Conservation (phyloP, 306 rosid genomes). For the Cucurbita pepo region DNA sequence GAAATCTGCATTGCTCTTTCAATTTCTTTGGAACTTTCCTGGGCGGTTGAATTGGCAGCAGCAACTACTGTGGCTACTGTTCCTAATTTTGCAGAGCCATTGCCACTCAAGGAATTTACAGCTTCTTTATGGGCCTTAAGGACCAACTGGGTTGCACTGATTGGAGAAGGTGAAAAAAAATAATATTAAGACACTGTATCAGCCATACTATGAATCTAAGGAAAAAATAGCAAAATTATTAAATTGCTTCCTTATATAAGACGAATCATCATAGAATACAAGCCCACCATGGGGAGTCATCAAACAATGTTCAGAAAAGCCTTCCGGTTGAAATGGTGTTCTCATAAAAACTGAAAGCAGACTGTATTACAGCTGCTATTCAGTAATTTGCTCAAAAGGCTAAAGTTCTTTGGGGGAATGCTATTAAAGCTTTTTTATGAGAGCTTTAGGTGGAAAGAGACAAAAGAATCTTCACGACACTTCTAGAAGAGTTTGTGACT, state of each 20-base stretch:
- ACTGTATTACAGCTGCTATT: neutral
- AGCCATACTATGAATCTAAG: neutral
- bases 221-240: neutral
- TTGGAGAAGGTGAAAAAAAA: neutral
- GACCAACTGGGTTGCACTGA: conserved; percentile 86
- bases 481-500: neutral
- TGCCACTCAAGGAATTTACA: conserved; percentile 89
- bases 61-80: conserved; percentile 94
- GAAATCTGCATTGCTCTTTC: conserved; percentile 99
- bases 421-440: neutral
- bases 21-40: conserved; percentile 81
- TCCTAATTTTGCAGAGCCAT: conserved; percentile 82
- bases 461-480: neutral
- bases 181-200: neutral
- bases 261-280: neutral
- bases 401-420: neutral
- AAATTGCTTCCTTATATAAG: neutral
- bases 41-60: conserved; percentile 91
- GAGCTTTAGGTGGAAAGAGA: neutral
- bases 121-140: conserved; percentile 98
- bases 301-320: neutral
- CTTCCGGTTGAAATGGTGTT: neutral
- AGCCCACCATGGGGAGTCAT: neutral
- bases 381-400: neutral
- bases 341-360: neutral